These are phyloP conservation scores for Calonectria leucothoes DNA, from an alignment of 2,329 filamentous ascomycete genomes.

Conservation along the genomic window DNA sequence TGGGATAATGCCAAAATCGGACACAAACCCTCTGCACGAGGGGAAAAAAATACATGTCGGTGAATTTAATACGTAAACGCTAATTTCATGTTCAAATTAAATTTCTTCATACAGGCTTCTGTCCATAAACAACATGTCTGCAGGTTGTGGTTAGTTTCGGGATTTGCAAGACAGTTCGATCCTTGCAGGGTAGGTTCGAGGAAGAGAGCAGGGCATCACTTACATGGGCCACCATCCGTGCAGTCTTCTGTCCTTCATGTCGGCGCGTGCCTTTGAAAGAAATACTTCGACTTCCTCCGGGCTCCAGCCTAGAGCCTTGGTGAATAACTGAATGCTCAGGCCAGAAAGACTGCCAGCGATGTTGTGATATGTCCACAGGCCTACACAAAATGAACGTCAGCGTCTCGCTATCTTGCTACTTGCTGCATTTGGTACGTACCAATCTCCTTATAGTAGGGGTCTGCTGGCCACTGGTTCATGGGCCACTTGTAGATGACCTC, in stretches of 20 bases:
- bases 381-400: constrained; percentile 54
- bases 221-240: constrained; percentile 55
- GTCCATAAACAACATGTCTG: constrained; percentile 40
- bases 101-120: constrained; percentile 31
- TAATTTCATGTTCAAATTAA: background rate
- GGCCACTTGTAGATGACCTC: constrained; percentile 63
- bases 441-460: constrained; percentile 62
- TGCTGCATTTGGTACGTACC: constrained; percentile 43
- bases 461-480: constrained; percentile 62
- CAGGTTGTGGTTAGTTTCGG: background rate
- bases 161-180: fast-evolving
- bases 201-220: too few relatives aligned
- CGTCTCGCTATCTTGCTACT: background rate
- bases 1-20: background rate
- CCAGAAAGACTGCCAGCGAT: constrained; percentile 49
- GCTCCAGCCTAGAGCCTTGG: constrained; percentile 50
- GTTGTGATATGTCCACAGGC: constrained; percentile 50
- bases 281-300: constrained; percentile 47
- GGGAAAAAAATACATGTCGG: background rate
- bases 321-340: constrained; percentile 53
- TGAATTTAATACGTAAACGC: background rate
- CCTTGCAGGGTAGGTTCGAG: background rate
- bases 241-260: constrained; percentile 48
- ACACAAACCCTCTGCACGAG: background rate
- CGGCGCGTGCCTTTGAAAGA: constrained; percentile 45